Evolutionary conservation across 208 protist genomes (phyloP).

Genomic region (Acanthamoeba royreba): DNA sequence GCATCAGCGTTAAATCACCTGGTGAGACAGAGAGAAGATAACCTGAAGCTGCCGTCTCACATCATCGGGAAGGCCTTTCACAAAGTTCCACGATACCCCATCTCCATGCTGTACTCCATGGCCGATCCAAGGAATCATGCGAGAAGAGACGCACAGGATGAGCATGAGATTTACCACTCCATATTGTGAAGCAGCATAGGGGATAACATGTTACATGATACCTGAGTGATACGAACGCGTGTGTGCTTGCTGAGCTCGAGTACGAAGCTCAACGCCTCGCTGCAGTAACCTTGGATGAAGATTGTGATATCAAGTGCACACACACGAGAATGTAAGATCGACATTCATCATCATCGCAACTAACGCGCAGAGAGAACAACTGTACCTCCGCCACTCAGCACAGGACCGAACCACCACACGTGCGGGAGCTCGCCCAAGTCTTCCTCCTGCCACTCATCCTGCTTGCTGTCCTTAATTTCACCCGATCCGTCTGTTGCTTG

Average conservation of each 20-base stretch:
- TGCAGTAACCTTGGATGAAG: constrained; percentile 16
- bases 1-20: neutral
- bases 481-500: no score
- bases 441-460: no score
- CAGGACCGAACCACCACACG: constrained; percentile 27
- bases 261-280: constrained; percentile 33
- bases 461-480: no score
- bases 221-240: neutral
- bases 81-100: neutral
- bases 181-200: neutral
- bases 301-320: neutral
- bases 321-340: neutral
- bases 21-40: no score
- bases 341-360: neutral
- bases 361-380: neutral
- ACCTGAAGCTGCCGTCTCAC: neutral
- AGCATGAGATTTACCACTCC: neutral
- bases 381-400: constrained; percentile 28
- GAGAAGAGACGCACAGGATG: no score
- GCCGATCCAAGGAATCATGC: neutral
- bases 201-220: neutral
- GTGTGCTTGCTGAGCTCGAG: constrained; percentile 32
- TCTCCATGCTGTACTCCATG: constrained; percentile 32
- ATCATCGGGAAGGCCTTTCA: neutral
- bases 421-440: neutral